These are phyloP conservation scores for Plasmodium inui DNA, from an alignment of 169 alveolate genomes.

Conservation along the genomic window DNA sequence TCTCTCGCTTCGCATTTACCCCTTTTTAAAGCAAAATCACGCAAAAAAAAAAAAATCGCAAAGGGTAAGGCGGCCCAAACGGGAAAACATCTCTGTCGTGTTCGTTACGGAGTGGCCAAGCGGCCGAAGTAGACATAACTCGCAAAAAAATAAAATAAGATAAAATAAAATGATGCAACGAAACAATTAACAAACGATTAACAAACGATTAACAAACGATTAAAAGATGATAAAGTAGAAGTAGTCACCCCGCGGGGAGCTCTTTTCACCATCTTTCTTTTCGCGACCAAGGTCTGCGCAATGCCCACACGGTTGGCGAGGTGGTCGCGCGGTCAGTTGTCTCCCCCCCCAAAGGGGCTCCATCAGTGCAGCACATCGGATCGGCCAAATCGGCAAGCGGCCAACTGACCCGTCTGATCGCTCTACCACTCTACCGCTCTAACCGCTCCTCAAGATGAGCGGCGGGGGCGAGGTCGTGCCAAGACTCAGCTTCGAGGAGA, in stretches of 20 bases:
- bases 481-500: slow-evolving; percentile 44
- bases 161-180: neutral
- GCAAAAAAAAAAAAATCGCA: neutral
- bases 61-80: neutral
- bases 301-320: neutral
- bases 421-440: too few species aligned
- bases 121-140: slow-evolving; percentile 13
- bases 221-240: neutral
- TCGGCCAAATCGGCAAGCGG: neutral
- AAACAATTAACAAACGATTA: too few species aligned
- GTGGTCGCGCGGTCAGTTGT: neutral
- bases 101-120: neutral
- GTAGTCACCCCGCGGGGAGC: neutral
- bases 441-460: slow-evolving; percentile 2
- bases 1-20: neutral
- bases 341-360: neutral
- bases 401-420: neutral
- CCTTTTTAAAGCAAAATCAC: neutral
- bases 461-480: slow-evolving; percentile 33
- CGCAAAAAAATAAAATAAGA: neutral
- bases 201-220: too few species aligned
- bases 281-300: neutral
- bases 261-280: neutral
- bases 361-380: neutral
- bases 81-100: neutral